Conservation (phyloP, 2,329 filamentous ascomycete genomes). For the Fusarium compactum region DNA sequence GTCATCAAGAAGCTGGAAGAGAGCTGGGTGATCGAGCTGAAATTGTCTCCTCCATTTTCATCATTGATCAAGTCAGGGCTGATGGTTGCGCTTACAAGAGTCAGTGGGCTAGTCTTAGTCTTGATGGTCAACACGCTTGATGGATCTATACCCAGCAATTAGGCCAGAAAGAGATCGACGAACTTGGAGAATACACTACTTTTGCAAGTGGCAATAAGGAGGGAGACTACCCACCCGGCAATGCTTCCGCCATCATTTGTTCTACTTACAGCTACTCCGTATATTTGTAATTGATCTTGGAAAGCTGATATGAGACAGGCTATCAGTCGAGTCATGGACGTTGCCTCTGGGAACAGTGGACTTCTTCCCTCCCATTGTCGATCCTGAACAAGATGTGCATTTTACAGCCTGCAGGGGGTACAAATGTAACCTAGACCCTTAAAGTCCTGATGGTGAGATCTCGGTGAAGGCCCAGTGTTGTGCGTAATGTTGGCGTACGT, state of each 20-base stretch:
- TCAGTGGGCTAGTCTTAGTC: not conserved
- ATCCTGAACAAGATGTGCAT: not conserved
- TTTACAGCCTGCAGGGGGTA: too few relatives aligned
- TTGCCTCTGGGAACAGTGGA: not conserved
- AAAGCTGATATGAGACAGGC: not conserved
- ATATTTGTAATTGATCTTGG: not conserved
- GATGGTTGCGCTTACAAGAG: not conserved
- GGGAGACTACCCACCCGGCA: not conserved
- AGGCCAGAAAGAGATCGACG: not conserved
- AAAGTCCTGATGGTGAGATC: not conserved
- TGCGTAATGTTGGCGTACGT: conserved; percentile 32
- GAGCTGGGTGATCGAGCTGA: not conserved
- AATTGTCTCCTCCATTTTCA: not conserved
- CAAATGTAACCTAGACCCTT: not conserved
- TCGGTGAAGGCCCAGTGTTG: not conserved
- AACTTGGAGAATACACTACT: not conserved
- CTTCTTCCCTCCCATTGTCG: not conserved
- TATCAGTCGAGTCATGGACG: too few relatives aligned
- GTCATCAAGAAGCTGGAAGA: not conserved
- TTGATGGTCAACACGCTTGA: not conserved
- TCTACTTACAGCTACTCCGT: not conserved
- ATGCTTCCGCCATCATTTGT: not conserved
- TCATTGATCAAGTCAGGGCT: not conserved
- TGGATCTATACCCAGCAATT: not conserved
- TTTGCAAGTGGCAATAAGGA: not conserved